phyloP scores from a whole-genome alignment of 2,329 filamentous ascomycete genomes.

The Microthyrium microscopicum region DNA sequence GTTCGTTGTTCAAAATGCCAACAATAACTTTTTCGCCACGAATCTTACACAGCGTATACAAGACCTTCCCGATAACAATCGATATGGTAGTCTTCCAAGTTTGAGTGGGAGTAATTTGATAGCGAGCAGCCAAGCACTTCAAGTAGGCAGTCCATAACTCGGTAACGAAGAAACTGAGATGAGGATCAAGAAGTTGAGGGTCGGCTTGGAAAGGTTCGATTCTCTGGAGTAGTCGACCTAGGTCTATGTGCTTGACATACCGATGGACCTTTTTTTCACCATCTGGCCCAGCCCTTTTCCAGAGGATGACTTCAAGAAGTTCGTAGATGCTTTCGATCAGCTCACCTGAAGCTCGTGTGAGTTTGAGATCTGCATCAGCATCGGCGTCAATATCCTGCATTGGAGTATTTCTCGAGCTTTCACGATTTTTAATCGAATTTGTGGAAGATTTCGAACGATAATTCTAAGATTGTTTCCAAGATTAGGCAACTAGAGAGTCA shows the following conservation, averaged over 20 bases:
- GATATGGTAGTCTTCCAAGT: not conserved
- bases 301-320: conserved; percentile 1
- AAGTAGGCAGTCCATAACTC: conserved; percentile 62
- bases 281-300: conserved; percentile 8
- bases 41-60: conserved; percentile 90
- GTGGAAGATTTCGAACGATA: not conserved
- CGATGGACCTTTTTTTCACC: conserved; percentile 16
- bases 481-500: not conserved
- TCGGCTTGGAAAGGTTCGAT: conserved; percentile 91
- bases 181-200: conserved; percentile 77
- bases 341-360: conserved; percentile 25
- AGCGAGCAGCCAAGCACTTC: conserved; percentile 31
- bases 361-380: conserved; percentile 29
- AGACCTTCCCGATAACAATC: conserved; percentile 45
- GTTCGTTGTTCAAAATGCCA: conserved; percentile 80
- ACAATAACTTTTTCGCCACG: conserved; percentile 85
- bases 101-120: not conserved
- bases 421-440: not conserved
- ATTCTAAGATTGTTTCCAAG: not conserved
- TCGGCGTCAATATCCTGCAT: conserved; percentile 18
- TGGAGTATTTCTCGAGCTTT: not conserved
- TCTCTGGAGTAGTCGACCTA: conserved; percentile 23
- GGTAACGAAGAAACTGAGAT: conserved; percentile 61
- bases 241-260: conserved; percentile 22
- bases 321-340: conserved; percentile 14